A percentile compares a stretch with the other conserved stretches of the same genome.
Conservation (phyloP, 176 grass and related monocot genomes). For the Leersia perrieri region DNA sequence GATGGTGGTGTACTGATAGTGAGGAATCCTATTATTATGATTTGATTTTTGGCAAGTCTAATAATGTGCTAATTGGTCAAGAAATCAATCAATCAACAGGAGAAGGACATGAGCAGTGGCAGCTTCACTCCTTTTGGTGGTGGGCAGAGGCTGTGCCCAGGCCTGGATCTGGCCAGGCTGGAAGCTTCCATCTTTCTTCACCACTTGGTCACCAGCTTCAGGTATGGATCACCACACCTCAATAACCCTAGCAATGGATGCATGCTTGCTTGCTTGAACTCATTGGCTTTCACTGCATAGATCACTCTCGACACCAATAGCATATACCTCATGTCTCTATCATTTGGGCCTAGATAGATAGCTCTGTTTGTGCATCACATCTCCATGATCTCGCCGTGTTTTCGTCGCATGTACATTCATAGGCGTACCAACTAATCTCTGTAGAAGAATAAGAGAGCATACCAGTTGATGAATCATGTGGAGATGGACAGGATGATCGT, state of each 20-base stretch:
- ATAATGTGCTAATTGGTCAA: constrained; percentile 41
- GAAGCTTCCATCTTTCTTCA: constrained; percentile 98
- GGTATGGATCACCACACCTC: constrained; percentile 45
- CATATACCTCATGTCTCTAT: background rate
- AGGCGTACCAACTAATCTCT: background rate
- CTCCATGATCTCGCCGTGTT: no score
- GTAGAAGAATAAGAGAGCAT: background rate
- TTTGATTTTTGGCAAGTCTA: constrained; percentile 40
- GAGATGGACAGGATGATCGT: background rate
- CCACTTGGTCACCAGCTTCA: constrained; percentile 97
- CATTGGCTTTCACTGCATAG: background rate
- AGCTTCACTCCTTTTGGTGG: constrained; percentile 96
- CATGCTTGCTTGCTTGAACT: background rate
- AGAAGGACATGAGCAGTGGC: constrained; percentile 67
- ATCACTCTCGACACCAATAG: background rate
- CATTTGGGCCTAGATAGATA: background rate
- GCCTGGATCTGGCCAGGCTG: constrained; percentile 94
- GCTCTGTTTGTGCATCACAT: background rate
- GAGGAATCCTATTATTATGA: constrained; percentile 24
- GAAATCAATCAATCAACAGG: constrained; percentile 60
- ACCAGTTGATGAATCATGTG: background rate
- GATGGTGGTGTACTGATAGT: background rate
- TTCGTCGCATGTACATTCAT: background rate
- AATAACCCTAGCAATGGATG: background rate
- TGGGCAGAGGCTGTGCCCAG: constrained; percentile 96